Conservation (phyloP, 148 eudicot species). For the Fagopyrum homotropicum region DNA sequence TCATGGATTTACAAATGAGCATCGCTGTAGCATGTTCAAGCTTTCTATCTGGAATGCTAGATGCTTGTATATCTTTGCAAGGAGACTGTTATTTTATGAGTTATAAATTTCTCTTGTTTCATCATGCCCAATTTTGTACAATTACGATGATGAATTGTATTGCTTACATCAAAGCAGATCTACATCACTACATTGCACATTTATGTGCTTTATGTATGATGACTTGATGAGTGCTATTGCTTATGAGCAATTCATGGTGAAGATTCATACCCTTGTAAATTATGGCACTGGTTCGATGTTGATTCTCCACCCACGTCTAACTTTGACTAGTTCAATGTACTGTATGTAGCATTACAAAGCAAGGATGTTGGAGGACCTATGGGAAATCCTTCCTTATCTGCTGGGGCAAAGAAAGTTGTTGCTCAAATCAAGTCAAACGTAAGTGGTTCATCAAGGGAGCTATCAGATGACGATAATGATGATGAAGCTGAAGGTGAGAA, state of each 20-base stretch:
- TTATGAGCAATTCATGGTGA: too few relatives aligned
- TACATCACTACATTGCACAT: too few relatives aligned
- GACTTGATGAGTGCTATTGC: too few relatives aligned
- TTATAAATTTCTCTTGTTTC: too few relatives aligned
- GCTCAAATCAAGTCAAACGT: constrained; percentile 65
- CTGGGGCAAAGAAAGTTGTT: constrained; percentile 43
- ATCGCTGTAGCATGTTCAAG: background rate
- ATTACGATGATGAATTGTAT: too few relatives aligned
- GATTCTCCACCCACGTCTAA: background rate
- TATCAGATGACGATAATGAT: constrained; percentile 36
- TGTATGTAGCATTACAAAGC: constrained; percentile 43
- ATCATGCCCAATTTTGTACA: too few relatives aligned
- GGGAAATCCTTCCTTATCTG: constrained; percentile 53
- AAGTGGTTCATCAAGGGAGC: constrained; percentile 82
- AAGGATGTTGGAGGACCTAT: constrained; percentile 44
- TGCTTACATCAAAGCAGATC: too few relatives aligned
- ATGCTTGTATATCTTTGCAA: background rate
- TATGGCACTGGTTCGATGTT: too few relatives aligned
- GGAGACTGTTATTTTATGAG: too few relatives aligned
- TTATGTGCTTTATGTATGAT: background rate
- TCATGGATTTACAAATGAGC: background rate
- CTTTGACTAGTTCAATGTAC: background rate
- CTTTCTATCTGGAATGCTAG: background rate
- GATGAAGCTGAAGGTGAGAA: constrained; percentile 84
- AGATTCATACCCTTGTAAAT: too few relatives aligned